These are phyloP conservation scores for Termitomyces sp. DNA, from an alignment of 768 basidiomycete genomes.

Conservation along the genomic window DNA sequence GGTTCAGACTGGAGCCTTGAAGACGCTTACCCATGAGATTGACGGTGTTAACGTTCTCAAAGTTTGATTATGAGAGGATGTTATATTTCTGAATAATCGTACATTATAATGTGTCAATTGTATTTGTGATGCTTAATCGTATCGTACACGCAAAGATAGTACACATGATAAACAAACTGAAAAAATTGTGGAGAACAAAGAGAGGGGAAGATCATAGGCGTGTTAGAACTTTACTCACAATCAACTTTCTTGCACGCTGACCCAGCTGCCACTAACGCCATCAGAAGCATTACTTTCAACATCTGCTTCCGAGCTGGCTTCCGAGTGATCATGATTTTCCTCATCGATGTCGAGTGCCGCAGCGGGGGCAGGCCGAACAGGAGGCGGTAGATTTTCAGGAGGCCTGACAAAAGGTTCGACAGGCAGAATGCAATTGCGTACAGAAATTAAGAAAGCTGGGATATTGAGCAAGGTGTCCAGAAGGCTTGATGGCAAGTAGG, in stretches of 20 bases:
- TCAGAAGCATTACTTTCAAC: conserved; percentile 58
- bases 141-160: conserved; percentile 13
- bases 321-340: conserved; percentile 24
- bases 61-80: neutral
- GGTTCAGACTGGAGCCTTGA: neutral
- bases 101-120: neutral
- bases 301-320: conserved; percentile 63
- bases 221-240: neutral
- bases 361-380: conserved; percentile 22
- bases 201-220: neutral
- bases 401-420: conserved; percentile 37
- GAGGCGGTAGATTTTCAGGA: conserved; percentile 23
- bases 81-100: neutral
- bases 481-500: conserved; percentile 61
- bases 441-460: conserved; percentile 59
- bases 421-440: conserved; percentile 61
- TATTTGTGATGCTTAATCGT: conserved; percentile 2
- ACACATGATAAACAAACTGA: conserved; percentile 1
- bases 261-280: conserved; percentile 67
- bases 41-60: neutral
- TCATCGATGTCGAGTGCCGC: conserved; percentile 11
- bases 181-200: neutral
- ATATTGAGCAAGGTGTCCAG: conserved; percentile 65
- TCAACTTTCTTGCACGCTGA: conserved; percentile 44
- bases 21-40: conserved; percentile 14